Percentiles rank a stretch among this genome's conserved stretches.
phyloP scores from a whole-genome alignment of 768 basidiomycete genomes.

The Rhodosporidiobolus odoratus region DNA sequence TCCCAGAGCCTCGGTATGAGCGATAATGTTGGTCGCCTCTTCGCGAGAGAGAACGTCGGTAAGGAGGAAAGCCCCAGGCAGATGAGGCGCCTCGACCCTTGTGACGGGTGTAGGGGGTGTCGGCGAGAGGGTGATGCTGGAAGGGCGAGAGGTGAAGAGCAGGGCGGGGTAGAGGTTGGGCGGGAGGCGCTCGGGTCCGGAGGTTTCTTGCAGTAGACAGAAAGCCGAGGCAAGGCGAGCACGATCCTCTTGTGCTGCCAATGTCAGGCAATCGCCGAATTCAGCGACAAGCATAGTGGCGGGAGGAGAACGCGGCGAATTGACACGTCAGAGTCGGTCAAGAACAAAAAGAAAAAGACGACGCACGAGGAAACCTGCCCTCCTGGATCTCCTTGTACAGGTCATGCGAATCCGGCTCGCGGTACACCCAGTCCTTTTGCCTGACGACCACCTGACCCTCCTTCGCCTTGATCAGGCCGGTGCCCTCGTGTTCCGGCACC shows the following conservation, averaged over 20 bases:
- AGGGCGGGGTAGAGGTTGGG: conserved; percentile 56
- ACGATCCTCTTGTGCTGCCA: conserved; percentile 3
- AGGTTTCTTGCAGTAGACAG: conserved; percentile 45
- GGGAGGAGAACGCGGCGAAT: background rate
- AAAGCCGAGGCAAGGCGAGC: conserved; percentile 11
- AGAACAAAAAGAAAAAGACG: background rate
- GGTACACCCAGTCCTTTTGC: conserved; percentile 10
- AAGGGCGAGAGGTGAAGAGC: conserved; percentile 50
- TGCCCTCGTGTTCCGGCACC: background rate
- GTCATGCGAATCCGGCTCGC: background rate
- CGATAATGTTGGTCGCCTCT: conserved; percentile 53
- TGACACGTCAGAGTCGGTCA: background rate
- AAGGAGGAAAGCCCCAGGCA: conserved; percentile 54
- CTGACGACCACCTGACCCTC: conserved; percentile 8
- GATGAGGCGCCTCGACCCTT: conserved; percentile 51
- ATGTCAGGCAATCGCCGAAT: too few relatives aligned
- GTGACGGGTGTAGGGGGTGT: conserved; percentile 44
- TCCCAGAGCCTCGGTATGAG: conserved; percentile 52
- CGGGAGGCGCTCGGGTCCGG: conserved; percentile 54
- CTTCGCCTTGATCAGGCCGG: background rate
- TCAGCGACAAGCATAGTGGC: background rate
- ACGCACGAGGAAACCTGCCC: conserved; percentile 15
- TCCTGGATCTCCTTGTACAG: conserved; percentile 19
- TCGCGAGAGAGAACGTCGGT: conserved; percentile 52
- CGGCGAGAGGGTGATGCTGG: conserved; percentile 14